Evolutionary conservation across 2,329 filamentous ascomycete species (phyloP), one percentile per base, ranked within the genome.

Genomic region (Xylariomycetidae sp.): DNA sequence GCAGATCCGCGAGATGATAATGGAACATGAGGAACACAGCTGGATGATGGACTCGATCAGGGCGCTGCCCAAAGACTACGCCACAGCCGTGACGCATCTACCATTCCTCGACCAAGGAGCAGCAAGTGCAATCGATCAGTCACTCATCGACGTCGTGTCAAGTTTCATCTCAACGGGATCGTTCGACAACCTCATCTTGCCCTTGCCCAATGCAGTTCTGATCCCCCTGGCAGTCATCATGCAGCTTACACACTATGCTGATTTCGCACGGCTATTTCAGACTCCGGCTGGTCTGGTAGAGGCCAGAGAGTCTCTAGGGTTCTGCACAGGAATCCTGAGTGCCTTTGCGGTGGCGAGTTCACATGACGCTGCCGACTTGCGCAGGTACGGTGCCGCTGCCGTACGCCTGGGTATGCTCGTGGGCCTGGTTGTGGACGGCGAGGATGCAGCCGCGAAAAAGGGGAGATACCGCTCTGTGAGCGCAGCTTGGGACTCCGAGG

Each of bases 251-350:
- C 38, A 35, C 27, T 31, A 37, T 23, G 25, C 22, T 13, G 23
- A 22, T 11, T 30, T 33, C 20, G n/a, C n/a, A n/a, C n/a, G n/a
- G n/a, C n/a, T n/a, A n/a, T n/a, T n/a, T n/a, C n/a, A n/a, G n/a
- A n/a, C n/a, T n/a, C n/a, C n/a, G n/a, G n/a, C n/a, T n/a, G 26
- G 30, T 25, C 31, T 28, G 5, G 14, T 35, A 9, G 27, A 38
- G 14, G 17, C 15, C n/a, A 11, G 18, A 4, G 46, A 55, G 41
- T 50, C 49, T 1, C 25, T 58, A 1, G 65, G 66, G 0, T 58
- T 67, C 32, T 69, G 66, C 22, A 56, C 55, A 1, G 64, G 65
- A 0, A 33, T 66, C 2, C 31, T 69, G n/a, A 54, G 43, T 25
- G 59, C 66, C 6, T 34, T 59, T 10, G 59, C 61, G 0, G 57